Percentiles rank a stretch among this genome's conserved stretches.
phyloP scores from a whole-genome alignment of 371 early-diverging fungal genomes.

The Haplosporangium sp. region DNA sequence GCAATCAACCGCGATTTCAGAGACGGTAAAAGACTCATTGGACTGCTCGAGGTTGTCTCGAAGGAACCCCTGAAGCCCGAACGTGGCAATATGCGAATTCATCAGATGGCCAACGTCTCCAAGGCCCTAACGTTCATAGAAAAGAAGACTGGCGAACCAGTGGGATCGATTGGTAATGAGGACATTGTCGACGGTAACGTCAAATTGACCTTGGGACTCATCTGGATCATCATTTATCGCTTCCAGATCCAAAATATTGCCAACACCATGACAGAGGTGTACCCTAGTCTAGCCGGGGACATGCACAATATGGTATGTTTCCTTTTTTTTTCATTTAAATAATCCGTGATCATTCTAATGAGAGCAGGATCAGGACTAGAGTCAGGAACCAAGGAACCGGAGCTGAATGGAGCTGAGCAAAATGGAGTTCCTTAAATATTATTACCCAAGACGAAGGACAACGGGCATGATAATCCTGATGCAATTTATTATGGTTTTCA shows the following conservation, averaged over 20 bases:
- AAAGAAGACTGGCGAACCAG: conserved; percentile 62
- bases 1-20: conserved; percentile 69
- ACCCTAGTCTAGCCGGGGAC: conserved; percentile 40
- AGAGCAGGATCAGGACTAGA: too few species aligned
- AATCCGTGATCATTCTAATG: not conserved
- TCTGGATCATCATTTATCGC: conserved; percentile 83
- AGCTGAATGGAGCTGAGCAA: too few species aligned
- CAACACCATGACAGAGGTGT: conserved; percentile 44
- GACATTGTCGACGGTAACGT: conserved; percentile 90
- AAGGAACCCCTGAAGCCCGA: conserved; percentile 68
- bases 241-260: conserved; percentile 71
- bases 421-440: too few species aligned
- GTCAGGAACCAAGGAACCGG: too few species aligned
- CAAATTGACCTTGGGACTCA: conserved; percentile 86
- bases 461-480: not conserved
- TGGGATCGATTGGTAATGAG: conserved; percentile 78
- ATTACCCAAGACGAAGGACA: too few species aligned
- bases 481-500: conserved; percentile 25
- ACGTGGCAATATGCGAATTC: conserved; percentile 77
- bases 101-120: conserved; percentile 86
- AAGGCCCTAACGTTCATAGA: conserved; percentile 77
- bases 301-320: conserved; percentile 31
- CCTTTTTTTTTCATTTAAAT: not conserved
- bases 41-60: conserved; percentile 68
- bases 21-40: conserved; percentile 72